Percentiles rank a stretch among this genome's conserved stretches.
Conservation (phyloP, 2,329 filamentous ascomycete genomes). For the Fusarium temperatum region DNA sequence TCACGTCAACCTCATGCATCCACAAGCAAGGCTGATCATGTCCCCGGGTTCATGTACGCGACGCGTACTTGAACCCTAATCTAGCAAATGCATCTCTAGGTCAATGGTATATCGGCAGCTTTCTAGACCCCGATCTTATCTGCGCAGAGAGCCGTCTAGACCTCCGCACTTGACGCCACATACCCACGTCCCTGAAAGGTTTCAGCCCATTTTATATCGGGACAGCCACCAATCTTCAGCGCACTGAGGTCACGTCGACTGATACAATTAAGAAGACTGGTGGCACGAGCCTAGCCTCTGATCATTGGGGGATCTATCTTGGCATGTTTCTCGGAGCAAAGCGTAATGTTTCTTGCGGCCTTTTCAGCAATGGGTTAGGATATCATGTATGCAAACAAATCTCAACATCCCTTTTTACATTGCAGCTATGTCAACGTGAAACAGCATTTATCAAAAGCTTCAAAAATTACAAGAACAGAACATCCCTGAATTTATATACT, state of each 20-base stretch:
- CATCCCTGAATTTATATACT: not conserved
- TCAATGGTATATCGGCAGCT: too few relatives aligned
- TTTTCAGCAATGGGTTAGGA: not conserved
- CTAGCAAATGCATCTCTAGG: not conserved
- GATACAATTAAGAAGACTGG: not conserved
- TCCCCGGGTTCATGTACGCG: not conserved
- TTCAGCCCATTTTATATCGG: not conserved
- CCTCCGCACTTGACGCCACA: not conserved
- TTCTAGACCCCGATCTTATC: not conserved
- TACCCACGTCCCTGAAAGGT: not conserved
- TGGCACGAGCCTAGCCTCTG: not conserved
- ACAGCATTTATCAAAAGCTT: accelerated
- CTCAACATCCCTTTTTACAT: too few relatives aligned
- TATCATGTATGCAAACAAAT: too few relatives aligned
- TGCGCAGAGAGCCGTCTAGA: not conserved
- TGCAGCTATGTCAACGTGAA: too few relatives aligned
- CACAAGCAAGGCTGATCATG: not conserved
- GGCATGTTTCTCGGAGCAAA: not conserved
- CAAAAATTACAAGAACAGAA: not conserved
- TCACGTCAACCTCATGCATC: not conserved
- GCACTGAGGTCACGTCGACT: not conserved
- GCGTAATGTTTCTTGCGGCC: not conserved
- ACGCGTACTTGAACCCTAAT: not conserved
- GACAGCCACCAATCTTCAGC: not conserved
- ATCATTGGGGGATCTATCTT: not conserved